Evolutionary conservation across 192 early-diverging fungal genomes (phyloP).

Genomic region (Umbelopsis sp.): DNA sequence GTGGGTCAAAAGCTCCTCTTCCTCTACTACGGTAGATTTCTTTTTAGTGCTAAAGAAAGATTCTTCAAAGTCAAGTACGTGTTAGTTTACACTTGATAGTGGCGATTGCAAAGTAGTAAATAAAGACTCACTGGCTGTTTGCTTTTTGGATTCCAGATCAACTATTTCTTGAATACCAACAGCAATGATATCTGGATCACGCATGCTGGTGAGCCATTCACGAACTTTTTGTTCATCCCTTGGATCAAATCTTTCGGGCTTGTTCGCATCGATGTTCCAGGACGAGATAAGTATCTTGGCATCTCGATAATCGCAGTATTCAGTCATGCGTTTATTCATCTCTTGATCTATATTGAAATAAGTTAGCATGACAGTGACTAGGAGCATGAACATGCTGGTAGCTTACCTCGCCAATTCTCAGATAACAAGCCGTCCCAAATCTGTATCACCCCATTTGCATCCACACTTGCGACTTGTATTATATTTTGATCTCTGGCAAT

Average conservation of each 20-base stretch:
- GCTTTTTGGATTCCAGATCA: conserved; percentile 80
- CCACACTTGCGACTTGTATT: conserved; percentile 60
- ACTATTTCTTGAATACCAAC: conserved; percentile 89
- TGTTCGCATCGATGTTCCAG: conserved; percentile 93
- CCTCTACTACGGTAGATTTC: conserved; percentile 52
- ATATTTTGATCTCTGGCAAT: conserved; percentile 48
- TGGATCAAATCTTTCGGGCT: conserved; percentile 76
- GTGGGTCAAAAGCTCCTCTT: conserved; percentile 60
- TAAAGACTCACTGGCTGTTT: conserved; percentile 68
- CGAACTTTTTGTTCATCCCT: conserved; percentile 52
- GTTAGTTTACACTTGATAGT: no score
- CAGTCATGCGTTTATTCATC: conserved; percentile 60
- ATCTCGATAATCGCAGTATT: conserved; percentile 67
- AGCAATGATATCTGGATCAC: conserved; percentile 76
- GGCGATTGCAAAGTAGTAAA: conserved; percentile 4
- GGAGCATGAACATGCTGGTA: background rate
- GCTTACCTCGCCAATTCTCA: conserved; percentile 66
- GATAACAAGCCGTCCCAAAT: conserved; percentile 81
- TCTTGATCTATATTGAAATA: conserved; percentile 47
- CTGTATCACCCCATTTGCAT: conserved; percentile 65
- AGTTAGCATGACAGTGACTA: background rate
- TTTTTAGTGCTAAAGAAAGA: conserved; percentile 59
- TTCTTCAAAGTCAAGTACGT: conserved; percentile 34
- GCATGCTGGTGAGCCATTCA: conserved; percentile 50
- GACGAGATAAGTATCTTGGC: conserved; percentile 81